These are phyloP conservation scores for Chlorella sp. DNA, from an alignment of 139 green algal genomes.

Conservation along the genomic window DNA sequence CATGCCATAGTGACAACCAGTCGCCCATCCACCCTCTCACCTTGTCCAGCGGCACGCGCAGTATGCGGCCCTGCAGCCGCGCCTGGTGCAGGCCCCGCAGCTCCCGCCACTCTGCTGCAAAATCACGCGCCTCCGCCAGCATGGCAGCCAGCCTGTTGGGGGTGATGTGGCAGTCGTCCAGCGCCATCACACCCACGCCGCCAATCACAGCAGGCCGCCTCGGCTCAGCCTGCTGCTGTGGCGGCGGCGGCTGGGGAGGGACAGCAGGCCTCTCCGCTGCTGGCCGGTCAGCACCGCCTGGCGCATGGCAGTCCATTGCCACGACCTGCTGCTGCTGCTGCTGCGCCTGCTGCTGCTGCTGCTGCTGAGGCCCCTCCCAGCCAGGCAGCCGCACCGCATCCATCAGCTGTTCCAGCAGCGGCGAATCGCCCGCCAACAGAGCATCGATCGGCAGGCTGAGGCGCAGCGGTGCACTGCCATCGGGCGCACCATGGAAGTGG, in stretches of 20 bases:
- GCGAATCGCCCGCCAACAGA: slow-evolving; percentile 43
- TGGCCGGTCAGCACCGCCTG: background rate
- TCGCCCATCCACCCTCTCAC: background rate
- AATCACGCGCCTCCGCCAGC: slow-evolving; percentile 57
- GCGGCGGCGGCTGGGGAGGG: too few species aligned
- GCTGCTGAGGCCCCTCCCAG: background rate
- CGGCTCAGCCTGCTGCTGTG: background rate
- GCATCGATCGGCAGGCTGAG: slow-evolving; percentile 75
- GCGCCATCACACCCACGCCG: slow-evolving; percentile 55
- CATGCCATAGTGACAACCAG: background rate
- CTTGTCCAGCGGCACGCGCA: slow-evolving; percentile 48
- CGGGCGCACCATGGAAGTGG: slow-evolving; percentile 74
- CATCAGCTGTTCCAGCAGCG: slow-evolving; percentile 26
- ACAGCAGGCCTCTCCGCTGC: background rate
- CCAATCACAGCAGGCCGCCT: slow-evolving; percentile 37
- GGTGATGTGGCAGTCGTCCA: slow-evolving; percentile 1
- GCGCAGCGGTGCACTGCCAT: slow-evolving; percentile 68
- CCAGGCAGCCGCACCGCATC: background rate
- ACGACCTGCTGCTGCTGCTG: background rate
- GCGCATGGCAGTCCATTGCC: background rate
- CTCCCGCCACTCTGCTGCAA: slow-evolving; percentile 82
- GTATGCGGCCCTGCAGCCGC: slow-evolving; percentile 53
- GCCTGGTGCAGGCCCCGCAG: slow-evolving; percentile 60
- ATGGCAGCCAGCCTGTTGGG: slow-evolving; percentile 44
- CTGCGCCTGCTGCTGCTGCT: slow-evolving; percentile 25